Evolutionary conservation across 108 stramenopile species (phyloP).

Genomic region (Skeletonema marinoi): DNA sequence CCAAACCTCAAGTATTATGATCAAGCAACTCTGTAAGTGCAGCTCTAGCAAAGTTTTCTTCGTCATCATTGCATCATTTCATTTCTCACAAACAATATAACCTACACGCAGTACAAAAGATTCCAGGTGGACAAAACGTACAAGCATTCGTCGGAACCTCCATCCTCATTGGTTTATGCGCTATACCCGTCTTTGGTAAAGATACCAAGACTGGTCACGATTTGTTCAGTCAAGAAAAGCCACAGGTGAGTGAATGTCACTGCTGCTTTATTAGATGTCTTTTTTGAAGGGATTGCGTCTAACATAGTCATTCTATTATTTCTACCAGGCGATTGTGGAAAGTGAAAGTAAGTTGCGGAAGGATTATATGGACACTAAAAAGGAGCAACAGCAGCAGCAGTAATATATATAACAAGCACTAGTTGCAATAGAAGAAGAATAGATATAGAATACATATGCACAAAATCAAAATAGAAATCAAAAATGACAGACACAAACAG

Average conservation of each 20-base stretch:
- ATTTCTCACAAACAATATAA: neutral
- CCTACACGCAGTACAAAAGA: slow-evolving; percentile 39
- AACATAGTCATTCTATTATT: too few species aligned
- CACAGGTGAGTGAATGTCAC: slow-evolving; percentile 19
- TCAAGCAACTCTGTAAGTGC: neutral
- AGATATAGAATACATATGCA: slow-evolving; percentile 9
- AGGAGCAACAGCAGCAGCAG: neutral
- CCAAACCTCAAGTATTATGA: neutral
- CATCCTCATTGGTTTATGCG: slow-evolving; percentile 59
- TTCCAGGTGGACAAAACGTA: slow-evolving; percentile 48
- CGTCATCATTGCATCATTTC: too few species aligned
- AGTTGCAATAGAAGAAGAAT: neutral
- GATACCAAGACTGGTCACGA: slow-evolving; percentile 77
- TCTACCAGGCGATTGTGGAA: slow-evolving; percentile 46
- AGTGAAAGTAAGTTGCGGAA: slow-evolving; percentile 52
- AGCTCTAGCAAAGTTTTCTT: neutral
- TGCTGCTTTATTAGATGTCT: too few species aligned
- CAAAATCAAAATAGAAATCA: neutral
- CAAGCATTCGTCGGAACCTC: slow-evolving; percentile 65
- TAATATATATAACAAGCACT: neutral
- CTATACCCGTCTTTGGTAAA: slow-evolving; percentile 70
- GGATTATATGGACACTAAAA: slow-evolving; percentile 45
- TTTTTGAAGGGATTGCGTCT: too few species aligned
- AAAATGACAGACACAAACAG: neutral
- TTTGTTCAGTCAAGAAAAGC: slow-evolving; percentile 77